These are phyloP conservation scores for Rosa rugosa DNA, from an alignment of 306 rosid species.

Conservation along the genomic window DNA sequence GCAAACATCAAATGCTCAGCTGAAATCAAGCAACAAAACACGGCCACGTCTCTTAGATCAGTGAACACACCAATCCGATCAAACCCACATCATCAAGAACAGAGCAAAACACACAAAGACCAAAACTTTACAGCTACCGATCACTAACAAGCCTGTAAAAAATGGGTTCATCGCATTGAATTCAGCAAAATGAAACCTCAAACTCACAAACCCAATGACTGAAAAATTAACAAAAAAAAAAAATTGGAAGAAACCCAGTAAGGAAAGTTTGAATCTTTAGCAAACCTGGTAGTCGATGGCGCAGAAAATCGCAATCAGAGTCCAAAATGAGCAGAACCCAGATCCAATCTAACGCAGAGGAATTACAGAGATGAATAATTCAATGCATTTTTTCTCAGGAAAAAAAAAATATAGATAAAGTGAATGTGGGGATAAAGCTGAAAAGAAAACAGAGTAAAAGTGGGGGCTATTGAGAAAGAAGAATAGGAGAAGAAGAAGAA, in stretches of 20 bases:
- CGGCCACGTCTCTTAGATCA: constrained; percentile 16
- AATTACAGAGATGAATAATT: constrained; percentile 22
- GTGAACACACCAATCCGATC: constrained; percentile 44
- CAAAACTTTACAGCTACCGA: constrained; percentile 14
- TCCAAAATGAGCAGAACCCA: constrained; percentile 31
- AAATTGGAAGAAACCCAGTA: constrained; percentile 6
- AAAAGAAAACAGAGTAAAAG: constrained; percentile 37
- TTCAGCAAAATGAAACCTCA: constrained; percentile 6
- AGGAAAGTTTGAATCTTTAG: constrained; percentile 16
- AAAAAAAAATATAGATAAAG: constrained; percentile 20
- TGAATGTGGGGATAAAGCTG: constrained; percentile 29
- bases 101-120: constrained; percentile 4
- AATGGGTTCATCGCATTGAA: constrained; percentile 5
- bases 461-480: constrained; percentile 11
- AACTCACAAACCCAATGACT: constrained; percentile 8
- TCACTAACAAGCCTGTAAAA: background rate
- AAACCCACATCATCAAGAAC: constrained; percentile 23
- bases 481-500: constrained; percentile 17
- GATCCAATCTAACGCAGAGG: constrained; percentile 52
- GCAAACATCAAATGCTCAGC: constrained; percentile 16
- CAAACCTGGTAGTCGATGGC: constrained; percentile 26
- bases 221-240: background rate
- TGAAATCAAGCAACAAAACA: constrained; percentile 22
- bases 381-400: constrained; percentile 20
- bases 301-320: constrained; percentile 22